phyloP scores from a whole-genome alignment of 2,329 filamentous ascomycete genomes.

The Calonectria henricotiae region DNA sequence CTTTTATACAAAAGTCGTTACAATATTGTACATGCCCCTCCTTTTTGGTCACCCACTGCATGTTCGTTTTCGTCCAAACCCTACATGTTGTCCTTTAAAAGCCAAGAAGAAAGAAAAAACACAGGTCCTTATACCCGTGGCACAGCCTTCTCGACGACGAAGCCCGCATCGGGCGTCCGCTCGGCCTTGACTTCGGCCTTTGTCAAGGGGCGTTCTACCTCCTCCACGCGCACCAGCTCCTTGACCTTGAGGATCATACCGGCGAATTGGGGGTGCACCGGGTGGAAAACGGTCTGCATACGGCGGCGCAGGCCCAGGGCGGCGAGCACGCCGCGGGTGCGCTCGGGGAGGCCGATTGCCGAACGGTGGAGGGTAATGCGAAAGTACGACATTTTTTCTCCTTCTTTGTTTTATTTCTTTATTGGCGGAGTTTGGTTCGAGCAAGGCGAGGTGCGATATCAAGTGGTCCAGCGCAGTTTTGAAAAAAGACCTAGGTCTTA shows the following conservation, averaged over 20 bases:
- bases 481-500: background rate
- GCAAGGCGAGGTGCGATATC: background rate
- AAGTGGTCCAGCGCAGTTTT: background rate
- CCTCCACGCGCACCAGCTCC: slow-evolving; percentile 87
- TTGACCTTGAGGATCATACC: slow-evolving; percentile 96
- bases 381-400: slow-evolving; percentile 82
- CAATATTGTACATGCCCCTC: slow-evolving; percentile 54
- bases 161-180: slow-evolving; percentile 84
- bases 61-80: background rate
- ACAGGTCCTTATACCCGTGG: slow-evolving; percentile 44
- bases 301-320: slow-evolving; percentile 90
- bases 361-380: slow-evolving; percentile 92
- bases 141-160: slow-evolving; percentile 79
- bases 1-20: slow-evolving; percentile 53
- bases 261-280: slow-evolving; percentile 84
- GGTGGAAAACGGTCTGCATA: slow-evolving; percentile 90
- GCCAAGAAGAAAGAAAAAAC: background rate
- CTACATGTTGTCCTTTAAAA: background rate
- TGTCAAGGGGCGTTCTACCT: slow-evolving; percentile 78
- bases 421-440: background rate
- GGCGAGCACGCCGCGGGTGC: slow-evolving; percentile 84
- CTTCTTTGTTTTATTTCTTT: background rate
- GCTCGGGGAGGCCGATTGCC: slow-evolving; percentile 88
- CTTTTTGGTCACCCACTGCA: slow-evolving; percentile 15
- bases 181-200: slow-evolving; percentile 79